Evolutionary conservation across 2,329 filamentous ascomycete species (phyloP).

Genomic region (Achaetomium macrosporum): DNA sequence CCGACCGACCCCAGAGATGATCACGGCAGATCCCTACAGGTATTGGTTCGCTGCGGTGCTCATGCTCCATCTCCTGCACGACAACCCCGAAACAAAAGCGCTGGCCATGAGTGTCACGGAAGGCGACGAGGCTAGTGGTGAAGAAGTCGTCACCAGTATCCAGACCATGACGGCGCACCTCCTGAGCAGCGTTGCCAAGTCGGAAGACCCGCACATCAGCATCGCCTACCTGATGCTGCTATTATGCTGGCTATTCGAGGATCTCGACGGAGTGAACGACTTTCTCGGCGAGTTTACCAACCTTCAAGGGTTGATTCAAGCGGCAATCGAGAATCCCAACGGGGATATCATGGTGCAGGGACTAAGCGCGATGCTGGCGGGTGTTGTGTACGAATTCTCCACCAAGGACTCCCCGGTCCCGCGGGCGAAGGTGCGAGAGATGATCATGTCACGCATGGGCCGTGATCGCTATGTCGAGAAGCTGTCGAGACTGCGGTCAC

Average conservation of each 20-base stretch:
- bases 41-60: constrained; percentile 86
- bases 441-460: constrained; percentile 70
- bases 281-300: constrained; percentile 89
- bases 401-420: constrained; percentile 93
- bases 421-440: constrained; percentile 69
- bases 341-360: constrained; percentile 69
- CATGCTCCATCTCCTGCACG: constrained; percentile 77
- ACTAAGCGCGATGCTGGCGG: constrained; percentile 76
- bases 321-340: constrained; percentile 56
- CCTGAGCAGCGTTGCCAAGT: constrained; percentile 63
- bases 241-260: constrained; percentile 85
- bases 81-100: constrained; percentile 72
- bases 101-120: constrained; percentile 78
- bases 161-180: constrained; percentile 83
- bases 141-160: constrained; percentile 92
- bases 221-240: constrained; percentile 88
- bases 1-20: constrained; percentile 54
- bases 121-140: constrained; percentile 80
- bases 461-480: constrained; percentile 83
- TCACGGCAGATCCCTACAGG: constrained; percentile 74
- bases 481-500: constrained; percentile 68
- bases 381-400: constrained; percentile 92
- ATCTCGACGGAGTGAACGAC: constrained; percentile 85
- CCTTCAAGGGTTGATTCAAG: constrained; percentile 77
- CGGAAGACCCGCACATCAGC: constrained; percentile 70